Evolutionary conservation across 179 eudicot species (phyloP).

Genomic region (Silene vulgaris): DNA sequence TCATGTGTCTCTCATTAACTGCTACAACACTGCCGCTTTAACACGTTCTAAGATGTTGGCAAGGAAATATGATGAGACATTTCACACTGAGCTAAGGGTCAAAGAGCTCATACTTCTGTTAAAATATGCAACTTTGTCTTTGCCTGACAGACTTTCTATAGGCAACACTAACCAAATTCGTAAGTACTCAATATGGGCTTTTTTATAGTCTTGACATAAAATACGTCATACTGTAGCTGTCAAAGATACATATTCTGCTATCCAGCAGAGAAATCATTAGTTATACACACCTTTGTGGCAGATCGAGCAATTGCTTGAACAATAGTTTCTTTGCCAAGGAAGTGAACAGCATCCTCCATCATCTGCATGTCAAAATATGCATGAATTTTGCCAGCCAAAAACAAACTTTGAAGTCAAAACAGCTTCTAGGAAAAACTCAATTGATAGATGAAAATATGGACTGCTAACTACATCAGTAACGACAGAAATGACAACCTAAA

Average conservation of each 20-base stretch:
- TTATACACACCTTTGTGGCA: constrained; percentile 80
- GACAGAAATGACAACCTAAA: neutral
- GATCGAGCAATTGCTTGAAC: constrained; percentile 96
- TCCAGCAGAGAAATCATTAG: neutral
- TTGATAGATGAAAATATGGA: neutral
- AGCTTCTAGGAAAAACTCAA: neutral
- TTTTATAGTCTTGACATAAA: neutral
- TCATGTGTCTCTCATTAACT: neutral
- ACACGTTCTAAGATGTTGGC: neutral
- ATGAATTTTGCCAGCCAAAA: constrained; percentile 9
- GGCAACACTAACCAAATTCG: constrained; percentile 1
- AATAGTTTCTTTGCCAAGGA: constrained; percentile 83
- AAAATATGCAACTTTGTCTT: no score
- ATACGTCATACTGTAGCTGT: neutral
- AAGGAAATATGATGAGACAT: neutral
- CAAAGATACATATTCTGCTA: neutral
- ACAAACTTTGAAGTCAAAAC: neutral
- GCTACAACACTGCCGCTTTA: neutral
- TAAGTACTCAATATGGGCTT: neutral
- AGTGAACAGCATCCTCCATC: constrained; percentile 99
- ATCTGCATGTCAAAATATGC: constrained; percentile 43
- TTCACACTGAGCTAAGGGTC: no score
- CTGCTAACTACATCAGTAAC: neutral
- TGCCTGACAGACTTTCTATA: no score
- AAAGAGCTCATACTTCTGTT: neutral